Evolutionary conservation across 164 flowering plant genomes (phyloP).

Genomic region (Magnolia changhungtana): DNA sequence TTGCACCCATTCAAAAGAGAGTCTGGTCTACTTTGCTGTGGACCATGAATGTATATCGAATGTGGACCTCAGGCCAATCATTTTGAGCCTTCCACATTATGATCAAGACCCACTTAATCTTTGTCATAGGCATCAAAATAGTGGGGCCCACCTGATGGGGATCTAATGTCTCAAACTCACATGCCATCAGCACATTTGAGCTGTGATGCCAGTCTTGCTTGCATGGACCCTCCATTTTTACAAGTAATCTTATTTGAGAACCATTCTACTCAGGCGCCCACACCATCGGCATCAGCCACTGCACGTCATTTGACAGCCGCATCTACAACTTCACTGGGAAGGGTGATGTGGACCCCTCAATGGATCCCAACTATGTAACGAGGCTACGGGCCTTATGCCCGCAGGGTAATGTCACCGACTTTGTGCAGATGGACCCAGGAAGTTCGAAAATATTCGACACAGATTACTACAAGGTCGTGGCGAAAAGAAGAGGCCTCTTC

Average conservation of each 20-base stretch:
- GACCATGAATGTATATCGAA: too few relatives aligned
- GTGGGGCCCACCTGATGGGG: too few relatives aligned
- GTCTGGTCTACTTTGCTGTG: too few relatives aligned
- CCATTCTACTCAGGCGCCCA: slow-evolving; percentile 25
- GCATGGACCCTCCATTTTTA: too few relatives aligned
- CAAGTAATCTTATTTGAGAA: background rate
- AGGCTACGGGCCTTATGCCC: slow-evolving; percentile 13
- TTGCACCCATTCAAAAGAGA: too few relatives aligned
- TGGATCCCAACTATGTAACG: slow-evolving; percentile 5
- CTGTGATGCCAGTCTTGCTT: too few relatives aligned
- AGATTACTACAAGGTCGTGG: slow-evolving; percentile 36
- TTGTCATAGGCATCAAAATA: background rate
- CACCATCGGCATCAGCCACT: slow-evolving; percentile 31
- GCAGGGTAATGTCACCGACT: slow-evolving; percentile 24
- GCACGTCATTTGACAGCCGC: slow-evolving; percentile 23
- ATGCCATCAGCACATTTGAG: too few relatives aligned
- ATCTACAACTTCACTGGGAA: slow-evolving; percentile 58
- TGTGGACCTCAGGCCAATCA: too few relatives aligned
- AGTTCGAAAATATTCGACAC: slow-evolving; percentile 45
- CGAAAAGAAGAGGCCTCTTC: slow-evolving; percentile 60
- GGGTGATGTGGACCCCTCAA: slow-evolving; percentile 28
- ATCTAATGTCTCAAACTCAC: too few relatives aligned
- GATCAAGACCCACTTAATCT: background rate
- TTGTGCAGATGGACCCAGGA: slow-evolving; percentile 63
- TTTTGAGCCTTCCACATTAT: background rate